phyloP scores from a whole-genome alignment of 768 basidiomycete genomes.

The Lactarius evosmus region DNA sequence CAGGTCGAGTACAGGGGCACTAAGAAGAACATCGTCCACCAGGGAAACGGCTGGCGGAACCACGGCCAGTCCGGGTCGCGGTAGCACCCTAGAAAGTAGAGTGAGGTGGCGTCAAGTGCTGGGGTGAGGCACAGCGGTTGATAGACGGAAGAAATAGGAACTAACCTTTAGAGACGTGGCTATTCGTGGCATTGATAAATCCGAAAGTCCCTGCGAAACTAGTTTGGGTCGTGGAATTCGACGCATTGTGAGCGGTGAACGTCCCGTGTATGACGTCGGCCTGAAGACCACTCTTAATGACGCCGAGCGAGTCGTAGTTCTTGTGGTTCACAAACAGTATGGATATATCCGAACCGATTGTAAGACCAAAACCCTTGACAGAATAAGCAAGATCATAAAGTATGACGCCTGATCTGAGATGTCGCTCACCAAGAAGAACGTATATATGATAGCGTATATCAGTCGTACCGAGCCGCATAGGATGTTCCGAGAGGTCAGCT shows the following conservation, averaged over 20 bases:
- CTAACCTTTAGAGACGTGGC: slow-evolving; percentile 34
- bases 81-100: slow-evolving; percentile 54
- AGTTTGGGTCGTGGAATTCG: slow-evolving; percentile 29
- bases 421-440: slow-evolving; percentile 62
- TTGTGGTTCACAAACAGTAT: slow-evolving; percentile 58
- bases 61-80: slow-evolving; percentile 73
- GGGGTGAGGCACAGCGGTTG: background rate
- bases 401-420: background rate
- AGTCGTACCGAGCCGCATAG: slow-evolving; percentile 80
- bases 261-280: slow-evolving; percentile 47
- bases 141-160: background rate
- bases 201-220: slow-evolving; percentile 33
- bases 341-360: slow-evolving; percentile 80
- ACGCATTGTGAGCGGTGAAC: slow-evolving; percentile 42
- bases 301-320: slow-evolving; percentile 42
- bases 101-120: background rate
- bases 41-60: slow-evolving; percentile 74
- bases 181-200: slow-evolving; percentile 34
- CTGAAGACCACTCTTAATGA: slow-evolving; percentile 32
- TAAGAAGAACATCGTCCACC: slow-evolving; percentile 74
- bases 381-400: background rate
- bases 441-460: slow-evolving; percentile 85
- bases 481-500: slow-evolving; percentile 76
- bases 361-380: slow-evolving; percentile 75
- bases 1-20: slow-evolving; percentile 75